Conservation (phyloP, 805 yeast species). For the Saturnispora halmiae region DNA sequence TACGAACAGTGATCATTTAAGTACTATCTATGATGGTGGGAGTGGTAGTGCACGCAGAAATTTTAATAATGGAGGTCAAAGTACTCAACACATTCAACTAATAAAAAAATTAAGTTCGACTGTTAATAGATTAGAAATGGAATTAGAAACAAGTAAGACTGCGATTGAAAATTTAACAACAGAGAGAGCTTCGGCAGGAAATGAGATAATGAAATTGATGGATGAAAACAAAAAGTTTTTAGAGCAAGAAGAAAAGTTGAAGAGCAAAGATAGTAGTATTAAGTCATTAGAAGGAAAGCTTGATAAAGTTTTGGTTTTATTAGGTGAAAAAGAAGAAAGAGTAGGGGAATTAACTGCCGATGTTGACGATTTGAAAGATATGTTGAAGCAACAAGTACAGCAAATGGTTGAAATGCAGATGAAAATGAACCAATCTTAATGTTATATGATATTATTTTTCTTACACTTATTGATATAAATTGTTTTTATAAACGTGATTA, state of each 20-base stretch:
- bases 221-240: conserved; percentile 43
- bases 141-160: conserved; percentile 54
- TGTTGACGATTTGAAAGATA: conserved; percentile 77
- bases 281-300: conserved; percentile 17
- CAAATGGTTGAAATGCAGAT: conserved; percentile 66
- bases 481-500: background rate
- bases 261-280: conserved; percentile 18
- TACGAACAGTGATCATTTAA: conserved; percentile 7
- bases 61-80: conserved; percentile 1
- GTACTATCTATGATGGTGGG: conserved; percentile 10
- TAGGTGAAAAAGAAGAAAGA: conserved; percentile 82
- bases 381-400: conserved; percentile 76
- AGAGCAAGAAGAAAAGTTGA: conserved; percentile 23
- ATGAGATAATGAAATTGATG: conserved; percentile 53
- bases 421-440: conserved; percentile 9
- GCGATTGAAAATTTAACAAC: conserved; percentile 43
- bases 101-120: conserved; percentile 68
- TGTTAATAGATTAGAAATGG: conserved; percentile 73
- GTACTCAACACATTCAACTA: conserved; percentile 41
- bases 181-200: conserved; percentile 60
- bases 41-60: background rate
- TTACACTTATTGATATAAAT: too few species aligned
- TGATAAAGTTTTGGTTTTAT: conserved; percentile 50
- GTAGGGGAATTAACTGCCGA: conserved; percentile 84
- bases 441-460: too few species aligned